These are phyloP conservation scores for Purshia tridentata DNA, from an alignment of 306 rosid species.

Conservation along the genomic window DNA sequence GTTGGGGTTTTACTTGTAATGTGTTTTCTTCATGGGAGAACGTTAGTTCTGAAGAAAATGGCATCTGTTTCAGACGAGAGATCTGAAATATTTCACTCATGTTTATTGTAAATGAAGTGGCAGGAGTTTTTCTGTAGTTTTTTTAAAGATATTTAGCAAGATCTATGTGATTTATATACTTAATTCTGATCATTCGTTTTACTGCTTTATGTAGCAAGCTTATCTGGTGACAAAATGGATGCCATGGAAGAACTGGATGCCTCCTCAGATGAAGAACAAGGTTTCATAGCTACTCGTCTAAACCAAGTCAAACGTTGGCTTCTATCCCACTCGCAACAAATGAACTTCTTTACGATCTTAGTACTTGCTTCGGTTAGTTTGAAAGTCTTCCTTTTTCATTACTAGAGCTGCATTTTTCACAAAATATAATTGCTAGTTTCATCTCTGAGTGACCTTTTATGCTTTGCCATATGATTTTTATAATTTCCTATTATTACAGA, in stretches of 20 bases:
- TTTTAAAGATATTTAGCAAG: too few relatives aligned
- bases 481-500: background rate
- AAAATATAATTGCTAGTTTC: background rate
- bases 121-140: background rate
- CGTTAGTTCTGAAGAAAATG: background rate
- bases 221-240: slow-evolving; percentile 63
- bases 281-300: slow-evolving; percentile 49
- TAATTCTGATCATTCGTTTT: slow-evolving; percentile 3
- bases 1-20: background rate
- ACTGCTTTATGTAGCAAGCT: slow-evolving; percentile 52
- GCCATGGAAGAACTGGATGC: slow-evolving; percentile 68
- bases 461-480: background rate
- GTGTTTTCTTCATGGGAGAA: background rate
- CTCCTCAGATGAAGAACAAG: slow-evolving; percentile 52
- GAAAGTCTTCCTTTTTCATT: slow-evolving; percentile 27
- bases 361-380: slow-evolving; percentile 97
- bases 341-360: slow-evolving; percentile 78
- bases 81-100: background rate
- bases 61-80: background rate
- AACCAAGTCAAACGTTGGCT: slow-evolving; percentile 69
- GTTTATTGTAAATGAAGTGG: background rate
- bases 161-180: background rate
- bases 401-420: background rate
- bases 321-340: slow-evolving; percentile 71
- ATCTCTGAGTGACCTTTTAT: background rate